These are phyloP conservation scores for Thecaphora frezii DNA, from an alignment of 1,284 basidiomycete species.

Conservation along the genomic window DNA sequence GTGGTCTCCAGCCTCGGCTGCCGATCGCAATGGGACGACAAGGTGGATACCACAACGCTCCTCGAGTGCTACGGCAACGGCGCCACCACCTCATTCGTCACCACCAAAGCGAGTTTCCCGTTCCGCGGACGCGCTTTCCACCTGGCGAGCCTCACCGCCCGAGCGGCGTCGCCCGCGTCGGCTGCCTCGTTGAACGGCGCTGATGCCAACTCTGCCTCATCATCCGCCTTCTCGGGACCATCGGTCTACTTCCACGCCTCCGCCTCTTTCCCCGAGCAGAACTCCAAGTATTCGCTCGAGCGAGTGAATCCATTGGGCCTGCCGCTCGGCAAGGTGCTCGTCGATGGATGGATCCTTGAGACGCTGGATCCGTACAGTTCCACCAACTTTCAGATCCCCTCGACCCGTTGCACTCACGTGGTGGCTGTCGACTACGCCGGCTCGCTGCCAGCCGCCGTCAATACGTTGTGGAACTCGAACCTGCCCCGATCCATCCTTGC, in stretches of 20 bases:
- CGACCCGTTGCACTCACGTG: conserved; percentile 84
- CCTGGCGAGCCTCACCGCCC: conserved; percentile 74
- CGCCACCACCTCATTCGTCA: conserved; percentile 63
- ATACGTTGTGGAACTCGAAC: conserved; percentile 78
- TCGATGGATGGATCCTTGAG: conserved; percentile 96
- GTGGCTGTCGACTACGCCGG: conserved; percentile 87
- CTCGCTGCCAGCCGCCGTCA: conserved; percentile 80
- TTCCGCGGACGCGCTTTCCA: conserved; percentile 88
- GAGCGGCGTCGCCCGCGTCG: conserved; percentile 21
- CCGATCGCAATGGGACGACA: conserved; percentile 80
- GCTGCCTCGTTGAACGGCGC: conserved; percentile 56
- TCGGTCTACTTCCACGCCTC: conserved; percentile 60
- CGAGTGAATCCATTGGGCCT: conserved; percentile 73
- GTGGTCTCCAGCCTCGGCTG: conserved; percentile 68
- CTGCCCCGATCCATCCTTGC: conserved; percentile 53
- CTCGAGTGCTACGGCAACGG: conserved; percentile 82
- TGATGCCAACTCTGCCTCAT: conserved; percentile 59
- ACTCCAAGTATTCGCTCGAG: conserved; percentile 71
- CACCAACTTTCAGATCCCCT: conserved; percentile 92
- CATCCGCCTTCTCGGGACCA: conserved; percentile 61
- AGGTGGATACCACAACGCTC: conserved; percentile 70
- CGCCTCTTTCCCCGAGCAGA: conserved; percentile 68
- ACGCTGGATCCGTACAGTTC: conserved; percentile 94
- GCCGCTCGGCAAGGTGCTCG: conserved; percentile 77
- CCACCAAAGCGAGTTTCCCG: conserved; percentile 75